Base-by-base conservation (phyloP, 495 filamentous ascomycete species). In the Achaetomiella virescens region DNA sequence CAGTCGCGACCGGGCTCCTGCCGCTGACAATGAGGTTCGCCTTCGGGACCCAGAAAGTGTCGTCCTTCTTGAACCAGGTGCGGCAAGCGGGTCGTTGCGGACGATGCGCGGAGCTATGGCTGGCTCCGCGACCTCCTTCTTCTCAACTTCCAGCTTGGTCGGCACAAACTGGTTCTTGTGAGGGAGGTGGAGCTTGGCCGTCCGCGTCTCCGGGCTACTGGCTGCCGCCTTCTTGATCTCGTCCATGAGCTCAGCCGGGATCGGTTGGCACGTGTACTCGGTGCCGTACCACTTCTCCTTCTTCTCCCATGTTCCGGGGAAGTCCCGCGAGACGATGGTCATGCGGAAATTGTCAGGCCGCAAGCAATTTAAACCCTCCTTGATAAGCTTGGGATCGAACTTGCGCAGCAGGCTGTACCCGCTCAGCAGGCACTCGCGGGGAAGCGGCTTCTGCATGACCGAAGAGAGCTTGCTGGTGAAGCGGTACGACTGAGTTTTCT, bases 11-110 rank as follows among this genome's bases (percentile, higher is more conserved):
- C 6, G 90, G 87, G 53, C 87, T 96, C 57, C 88, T 82, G 59
- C 95, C 78, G 47, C 82, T 87, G 38, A 96, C 79, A 61, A 89
- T 80, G 15, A 97, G 68, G 59, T 87, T 96, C 0, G 85, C 93
- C 69, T 96, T 97, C 2, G 93, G 93, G 4, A 99, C 93, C 93
- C 93, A 99, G 73, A 97, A 99, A 0, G 84, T 89, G 62, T 99
- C 93, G 61, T 99, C 93, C 72, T 97, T 97, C 79, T 99, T 99
- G 72, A 82, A 97, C 93, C 93, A 99, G n/a, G 88, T 83, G 29
- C 93, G 84, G 2, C 83, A 8, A 83, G 72, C 18, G 87, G 81
- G 59, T 96, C 93, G 63, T 95, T 89, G 58, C 92, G 86, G 55
- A 99, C 87, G 33, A 99, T 81, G 62, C 84, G 87, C 1, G 93